Conservation (phyloP, 208 protist species). For the Leishmania aethiopica region DNA sequence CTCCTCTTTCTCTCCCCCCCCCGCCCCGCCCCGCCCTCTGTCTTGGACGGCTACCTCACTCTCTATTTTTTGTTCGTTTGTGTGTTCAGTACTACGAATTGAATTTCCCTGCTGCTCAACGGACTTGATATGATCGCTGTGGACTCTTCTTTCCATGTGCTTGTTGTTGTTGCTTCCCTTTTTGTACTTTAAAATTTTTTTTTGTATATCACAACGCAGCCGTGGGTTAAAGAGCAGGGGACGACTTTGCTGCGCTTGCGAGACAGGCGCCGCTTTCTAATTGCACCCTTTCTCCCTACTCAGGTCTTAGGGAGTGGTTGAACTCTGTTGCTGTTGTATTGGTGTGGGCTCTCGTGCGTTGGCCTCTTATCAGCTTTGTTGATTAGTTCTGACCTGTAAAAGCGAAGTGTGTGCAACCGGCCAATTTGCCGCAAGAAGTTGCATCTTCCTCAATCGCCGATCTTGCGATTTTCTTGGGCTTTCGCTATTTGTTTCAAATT, state of each 20-base stretch:
- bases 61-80: background rate
- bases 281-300: background rate
- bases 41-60: background rate
- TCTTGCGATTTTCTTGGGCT: background rate
- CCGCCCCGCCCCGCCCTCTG: too few relatives aligned
- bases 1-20: background rate
- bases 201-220: background rate
- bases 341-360: background rate
- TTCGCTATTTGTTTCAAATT: background rate
- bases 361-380: background rate
- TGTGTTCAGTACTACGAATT: background rate
- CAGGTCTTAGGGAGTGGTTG: background rate
- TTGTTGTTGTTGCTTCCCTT: conserved; percentile 12
- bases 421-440: background rate
- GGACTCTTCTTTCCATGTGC: background rate
- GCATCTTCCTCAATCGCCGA: background rate
- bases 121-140: background rate
- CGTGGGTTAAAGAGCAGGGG: too few relatives aligned
- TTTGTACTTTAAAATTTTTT: background rate
- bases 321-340: background rate
- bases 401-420: background rate
- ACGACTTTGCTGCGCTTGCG: background rate
- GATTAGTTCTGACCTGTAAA: background rate
- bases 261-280: background rate
- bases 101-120: background rate